Conservation (phyloP, 1,139 yeast genomes). For the Keqinozyma sinolaborantium region DNA sequence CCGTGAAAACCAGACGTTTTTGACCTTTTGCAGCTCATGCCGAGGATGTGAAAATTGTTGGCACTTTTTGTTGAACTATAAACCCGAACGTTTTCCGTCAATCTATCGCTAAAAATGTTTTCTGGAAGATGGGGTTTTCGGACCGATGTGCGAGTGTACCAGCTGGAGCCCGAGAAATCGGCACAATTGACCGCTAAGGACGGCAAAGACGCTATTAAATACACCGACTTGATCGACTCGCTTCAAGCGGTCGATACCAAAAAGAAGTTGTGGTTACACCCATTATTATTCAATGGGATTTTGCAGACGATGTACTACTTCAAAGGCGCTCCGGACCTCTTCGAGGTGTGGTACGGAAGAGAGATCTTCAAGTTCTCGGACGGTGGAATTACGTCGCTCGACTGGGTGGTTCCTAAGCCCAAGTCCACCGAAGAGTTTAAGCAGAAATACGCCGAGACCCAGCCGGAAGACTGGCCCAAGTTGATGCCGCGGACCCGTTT, state of each 20-base stretch:
- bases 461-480: constrained; percentile 69
- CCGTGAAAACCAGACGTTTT: too few species aligned
- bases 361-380: constrained; percentile 59
- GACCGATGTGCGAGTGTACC: constrained; percentile 29
- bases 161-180: constrained; percentile 14
- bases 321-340: constrained; percentile 46
- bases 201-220: constrained; percentile 12
- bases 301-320: constrained; percentile 72
- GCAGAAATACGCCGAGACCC: constrained; percentile 45
- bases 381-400: constrained; percentile 71
- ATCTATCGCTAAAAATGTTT: constrained; percentile 8
- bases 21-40: too few species aligned
- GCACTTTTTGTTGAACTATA: background rate
- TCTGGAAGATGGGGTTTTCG: constrained; percentile 37
- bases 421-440: constrained; percentile 45
- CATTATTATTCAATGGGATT: constrained; percentile 66
- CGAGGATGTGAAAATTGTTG: background rate
- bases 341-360: constrained; percentile 72
- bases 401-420: constrained; percentile 62
- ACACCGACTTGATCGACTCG: constrained; percentile 20
- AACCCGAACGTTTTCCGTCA: background rate
- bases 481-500: constrained; percentile 79
- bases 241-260: constrained; percentile 24
- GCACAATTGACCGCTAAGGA: constrained; percentile 15
- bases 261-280: constrained; percentile 53